Evolutionary conservation across 2,329 filamentous ascomycete genomes (phyloP).

Genomic region (Talaromyces sp.): DNA sequence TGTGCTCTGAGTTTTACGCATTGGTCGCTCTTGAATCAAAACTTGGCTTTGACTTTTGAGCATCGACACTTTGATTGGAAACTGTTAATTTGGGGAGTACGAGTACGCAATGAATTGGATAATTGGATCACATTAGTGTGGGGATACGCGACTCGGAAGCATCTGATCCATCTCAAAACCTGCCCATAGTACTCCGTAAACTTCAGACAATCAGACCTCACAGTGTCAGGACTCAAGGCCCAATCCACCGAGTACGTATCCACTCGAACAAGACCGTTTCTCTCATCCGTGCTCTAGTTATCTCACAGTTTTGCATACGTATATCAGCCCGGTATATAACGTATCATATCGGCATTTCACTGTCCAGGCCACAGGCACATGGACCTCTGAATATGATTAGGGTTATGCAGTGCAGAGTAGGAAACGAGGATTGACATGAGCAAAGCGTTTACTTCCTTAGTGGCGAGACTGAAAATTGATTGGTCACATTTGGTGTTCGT

Average conservation of each 20-base stretch:
- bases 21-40: neutral
- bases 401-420: neutral
- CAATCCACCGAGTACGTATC: neutral
- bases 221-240: neutral
- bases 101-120: neutral
- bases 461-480: neutral
- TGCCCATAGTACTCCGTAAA: neutral
- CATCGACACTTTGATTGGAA: too few relatives aligned
- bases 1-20: neutral
- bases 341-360: neutral
- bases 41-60: neutral
- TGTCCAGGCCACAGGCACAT: neutral
- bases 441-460: neutral
- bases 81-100: neutral
- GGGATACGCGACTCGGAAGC: neutral
- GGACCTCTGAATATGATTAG: neutral
- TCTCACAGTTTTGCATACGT: neutral
- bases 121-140: neutral
- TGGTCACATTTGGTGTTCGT: neutral
- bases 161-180: constrained; percentile 2
- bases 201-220: neutral
- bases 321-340: neutral
- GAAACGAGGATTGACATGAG: neutral
- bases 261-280: neutral
- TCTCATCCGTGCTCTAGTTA: neutral